Conservation (phyloP, 768 basidiomycete species). For the Amanita rubescens region DNA sequence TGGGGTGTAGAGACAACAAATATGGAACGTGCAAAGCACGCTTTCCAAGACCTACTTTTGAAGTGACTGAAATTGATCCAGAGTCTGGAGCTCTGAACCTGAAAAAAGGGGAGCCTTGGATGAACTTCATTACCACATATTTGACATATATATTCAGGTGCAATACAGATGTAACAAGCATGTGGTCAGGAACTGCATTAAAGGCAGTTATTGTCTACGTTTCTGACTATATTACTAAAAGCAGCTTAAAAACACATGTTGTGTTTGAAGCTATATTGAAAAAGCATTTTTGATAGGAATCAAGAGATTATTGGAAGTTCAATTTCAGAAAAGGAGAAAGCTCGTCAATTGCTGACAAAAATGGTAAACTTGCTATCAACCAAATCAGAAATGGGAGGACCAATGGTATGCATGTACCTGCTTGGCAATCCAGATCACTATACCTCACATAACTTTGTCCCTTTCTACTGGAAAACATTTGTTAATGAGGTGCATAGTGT, state of each 20-base stretch:
- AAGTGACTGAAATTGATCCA: constrained; percentile 14
- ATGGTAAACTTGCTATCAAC: constrained; percentile 21
- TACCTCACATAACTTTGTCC: constrained; percentile 18
- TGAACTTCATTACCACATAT: constrained; percentile 21
- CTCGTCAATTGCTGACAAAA: constrained; percentile 14
- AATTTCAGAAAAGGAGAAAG: neutral
- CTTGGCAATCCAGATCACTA: constrained; percentile 25
- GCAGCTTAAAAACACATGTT: constrained; percentile 23
- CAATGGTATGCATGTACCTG: constrained; percentile 20
- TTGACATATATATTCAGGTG: constrained; percentile 21
- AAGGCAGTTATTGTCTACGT: constrained; percentile 28
- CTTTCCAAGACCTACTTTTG: too few relatives aligned
- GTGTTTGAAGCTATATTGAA: constrained; percentile 12
- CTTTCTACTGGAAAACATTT: constrained; percentile 19
- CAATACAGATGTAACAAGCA: constrained; percentile 25
- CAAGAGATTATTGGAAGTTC: constrained; percentile 9
- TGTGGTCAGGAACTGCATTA: constrained; percentile 26
- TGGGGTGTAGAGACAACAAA: constrained; percentile 9
- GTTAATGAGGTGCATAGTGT: neutral
- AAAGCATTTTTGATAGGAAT: neutral
- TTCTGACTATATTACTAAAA: constrained; percentile 23
- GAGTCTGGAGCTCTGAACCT: constrained; percentile 16
- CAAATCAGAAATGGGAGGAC: constrained; percentile 21
- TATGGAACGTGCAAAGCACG: constrained; percentile 18
- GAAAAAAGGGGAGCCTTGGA: constrained; percentile 21